phyloP scores from a whole-genome alignment of 768 basidiomycete genomes.

The Neoboletus magnificus region DNA sequence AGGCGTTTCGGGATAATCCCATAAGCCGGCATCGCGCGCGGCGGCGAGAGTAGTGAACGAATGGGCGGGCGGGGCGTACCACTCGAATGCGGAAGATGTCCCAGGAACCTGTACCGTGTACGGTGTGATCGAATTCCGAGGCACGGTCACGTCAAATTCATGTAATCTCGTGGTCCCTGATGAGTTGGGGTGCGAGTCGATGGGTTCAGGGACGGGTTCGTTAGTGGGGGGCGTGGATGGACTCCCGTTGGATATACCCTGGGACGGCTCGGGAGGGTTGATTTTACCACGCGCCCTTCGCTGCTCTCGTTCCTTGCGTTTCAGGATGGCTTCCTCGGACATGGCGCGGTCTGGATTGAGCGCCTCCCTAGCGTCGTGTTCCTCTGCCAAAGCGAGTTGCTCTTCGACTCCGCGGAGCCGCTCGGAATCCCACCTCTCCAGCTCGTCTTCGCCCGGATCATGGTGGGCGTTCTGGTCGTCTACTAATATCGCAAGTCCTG shows the following conservation, averaged over 20 bases:
- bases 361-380: conserved; percentile 48
- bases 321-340: conserved; percentile 62
- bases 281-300: conserved; percentile 24
- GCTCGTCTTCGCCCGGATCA: conserved; percentile 43
- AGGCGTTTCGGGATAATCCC: conserved; percentile 67
- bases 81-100: conserved; percentile 56
- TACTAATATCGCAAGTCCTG: conserved; percentile 75
- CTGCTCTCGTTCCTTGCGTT: conserved; percentile 69
- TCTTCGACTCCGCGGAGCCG: conserved; percentile 44
- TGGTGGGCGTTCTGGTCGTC: conserved; percentile 64
- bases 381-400: conserved; percentile 49
- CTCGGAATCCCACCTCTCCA: conserved; percentile 51
- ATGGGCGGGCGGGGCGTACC: conserved; percentile 54
- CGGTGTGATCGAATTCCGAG: conserved; percentile 13
- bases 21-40: conserved; percentile 67
- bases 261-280: conserved; percentile 4
- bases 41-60: conserved; percentile 54
- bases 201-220: background rate
- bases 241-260: conserved; percentile 3
- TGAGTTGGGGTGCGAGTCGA: background rate
- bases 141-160: conserved; percentile 1
- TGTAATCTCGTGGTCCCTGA: background rate
- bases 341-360: conserved; percentile 39
- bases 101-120: conserved; percentile 68
- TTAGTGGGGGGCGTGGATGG: background rate